Evolutionary conservation across 495 filamentous ascomycete genomes (phyloP), one percentile per base, ranked within the genome.

Genomic region (Parachaetomium inaequale): DNA sequence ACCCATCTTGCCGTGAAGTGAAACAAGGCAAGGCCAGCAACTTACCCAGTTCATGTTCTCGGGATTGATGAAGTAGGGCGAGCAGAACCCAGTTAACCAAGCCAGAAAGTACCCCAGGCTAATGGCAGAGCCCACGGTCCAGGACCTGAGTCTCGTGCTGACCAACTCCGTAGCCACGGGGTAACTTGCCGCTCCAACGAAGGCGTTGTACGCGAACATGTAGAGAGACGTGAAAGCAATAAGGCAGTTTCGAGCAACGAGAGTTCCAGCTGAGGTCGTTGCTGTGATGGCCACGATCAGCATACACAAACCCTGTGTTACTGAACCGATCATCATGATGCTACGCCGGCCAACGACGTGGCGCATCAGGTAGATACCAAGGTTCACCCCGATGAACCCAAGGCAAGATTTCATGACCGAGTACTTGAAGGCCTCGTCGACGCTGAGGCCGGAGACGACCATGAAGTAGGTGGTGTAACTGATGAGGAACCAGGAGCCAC

Each of bases 41-140:
- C 64, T 40, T 32, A 69, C 76, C 79, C 79, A 81, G 66, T 80
- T 79, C 7, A 81, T 65, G 40, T 75, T 69, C 36, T 67, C 65
- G 10, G 66, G 57, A 52, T 67, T 68, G 61, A 68, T 68, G 47
- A 68, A 68, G 46, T 63, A 68, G 0, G 66, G 66, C 19, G 66
- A 61, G 56, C 64, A 66, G n/a, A 67, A 68, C 0, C 57, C 45
- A 21, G 61, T 63, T 21, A 63, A 5, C 61, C 61, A 68, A 12
- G 63, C 66, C 15, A 68, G 25, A 23, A 67, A 60, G 47, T 67
- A 67, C 0, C 65, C 62, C 23, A 67, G 36, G 14, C 62, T 64
- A 49, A 67, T 64, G 31, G 65, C 62, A 15, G 62, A 29, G 26
- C 65, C 65, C 26, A 67, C 65, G 1, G 62, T 67, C 36, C 55